phyloP scores from a whole-genome alignment of 192 early-diverging fungal genomes.

The Backusella tuberculispora region DNA sequence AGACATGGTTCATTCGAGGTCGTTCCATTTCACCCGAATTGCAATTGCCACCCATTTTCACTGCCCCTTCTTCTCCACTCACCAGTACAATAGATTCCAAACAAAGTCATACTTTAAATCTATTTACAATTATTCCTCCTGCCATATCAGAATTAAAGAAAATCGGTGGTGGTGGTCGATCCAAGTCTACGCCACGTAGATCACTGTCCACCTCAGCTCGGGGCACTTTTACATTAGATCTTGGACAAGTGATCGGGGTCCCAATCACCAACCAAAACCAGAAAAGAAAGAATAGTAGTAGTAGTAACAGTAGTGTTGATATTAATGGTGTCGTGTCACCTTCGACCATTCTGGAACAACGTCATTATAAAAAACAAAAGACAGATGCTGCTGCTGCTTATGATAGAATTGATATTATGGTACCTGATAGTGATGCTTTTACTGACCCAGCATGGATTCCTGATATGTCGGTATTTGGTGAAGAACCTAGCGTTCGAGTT shows the following conservation, averaged over 20 bases:
- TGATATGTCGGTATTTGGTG: constrained; percentile 22
- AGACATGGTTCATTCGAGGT: neutral
- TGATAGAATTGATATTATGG: constrained; percentile 28
- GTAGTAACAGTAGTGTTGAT: neutral
- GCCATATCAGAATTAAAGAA: no score
- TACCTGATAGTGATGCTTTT: constrained; percentile 21
- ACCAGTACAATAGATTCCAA: neutral
- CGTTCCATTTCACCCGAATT: constrained; percentile 9
- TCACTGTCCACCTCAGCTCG: constrained; percentile 4
- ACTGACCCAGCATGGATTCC: constrained; percentile 28
- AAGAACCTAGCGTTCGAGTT: constrained; percentile 23
- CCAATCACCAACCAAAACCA: neutral
- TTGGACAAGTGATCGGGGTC: neutral
- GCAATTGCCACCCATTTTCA: constrained; percentile 11
- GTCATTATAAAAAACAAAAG: constrained; percentile 20
- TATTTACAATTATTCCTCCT: neutral
- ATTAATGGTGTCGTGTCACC: constrained; percentile 4
- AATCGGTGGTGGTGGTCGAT: neutral
- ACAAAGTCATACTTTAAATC: neutral
- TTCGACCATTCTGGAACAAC: constrained; percentile 5
- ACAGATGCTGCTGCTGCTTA: constrained; percentile 26
- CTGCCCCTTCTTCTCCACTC: neutral
- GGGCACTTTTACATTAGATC: constrained; percentile 18
- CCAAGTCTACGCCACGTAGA: constrained; percentile 18
- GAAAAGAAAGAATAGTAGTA: neutral